Evolutionary conservation across 2,329 filamentous ascomycete genomes (phyloP).

Genomic region (Rhexocercosporidium sp.): DNA sequence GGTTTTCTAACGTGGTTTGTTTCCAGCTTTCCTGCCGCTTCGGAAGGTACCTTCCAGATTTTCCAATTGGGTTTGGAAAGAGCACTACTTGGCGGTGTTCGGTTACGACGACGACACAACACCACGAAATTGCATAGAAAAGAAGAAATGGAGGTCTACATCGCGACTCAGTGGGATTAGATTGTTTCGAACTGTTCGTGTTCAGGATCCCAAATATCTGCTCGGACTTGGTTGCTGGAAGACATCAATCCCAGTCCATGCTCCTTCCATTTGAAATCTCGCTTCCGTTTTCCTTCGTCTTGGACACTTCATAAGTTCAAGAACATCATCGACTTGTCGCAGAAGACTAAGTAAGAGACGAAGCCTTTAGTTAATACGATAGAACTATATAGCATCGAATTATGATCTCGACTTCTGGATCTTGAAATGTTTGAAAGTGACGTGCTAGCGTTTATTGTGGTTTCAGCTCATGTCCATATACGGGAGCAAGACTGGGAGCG

Average conservation of each 20-base stretch:
- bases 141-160: too few relatives aligned
- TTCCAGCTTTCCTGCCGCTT: not conserved
- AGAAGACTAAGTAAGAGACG: too few relatives aligned
- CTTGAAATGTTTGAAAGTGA: not conserved
- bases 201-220: too few relatives aligned
- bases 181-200: too few relatives aligned
- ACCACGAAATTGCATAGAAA: too few relatives aligned
- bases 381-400: not conserved
- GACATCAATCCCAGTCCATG: too few relatives aligned
- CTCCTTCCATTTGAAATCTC: not conserved
- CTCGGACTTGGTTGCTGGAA: too few relatives aligned
- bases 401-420: not conserved
- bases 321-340: not conserved
- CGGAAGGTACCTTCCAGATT: not conserved
- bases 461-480: not conserved
- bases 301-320: not conserved
- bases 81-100: not conserved
- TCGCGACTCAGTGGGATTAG: too few relatives aligned
- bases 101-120: too few relatives aligned
- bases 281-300: not conserved
- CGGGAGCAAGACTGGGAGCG: too few relatives aligned
- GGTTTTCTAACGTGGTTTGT: not conserved
- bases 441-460: not conserved
- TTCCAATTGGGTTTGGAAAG: not conserved
- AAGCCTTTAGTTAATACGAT: too few relatives aligned